Conservation (phyloP, 73 alveolate species). For the Symbiodinium natans region DNA sequence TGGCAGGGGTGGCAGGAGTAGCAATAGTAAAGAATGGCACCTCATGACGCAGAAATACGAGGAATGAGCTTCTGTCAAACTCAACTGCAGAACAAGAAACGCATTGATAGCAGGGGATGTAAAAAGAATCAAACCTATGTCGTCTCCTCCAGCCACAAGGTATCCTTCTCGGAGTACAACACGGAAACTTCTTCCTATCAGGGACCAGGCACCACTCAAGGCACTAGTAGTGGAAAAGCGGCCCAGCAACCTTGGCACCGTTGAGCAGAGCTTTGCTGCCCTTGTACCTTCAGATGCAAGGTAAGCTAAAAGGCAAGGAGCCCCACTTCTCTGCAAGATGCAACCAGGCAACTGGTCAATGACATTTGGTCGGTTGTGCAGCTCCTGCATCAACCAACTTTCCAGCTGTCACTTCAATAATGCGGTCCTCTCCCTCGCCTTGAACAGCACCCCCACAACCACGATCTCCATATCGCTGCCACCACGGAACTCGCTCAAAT, state of each 20-base stretch:
- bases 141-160: constrained; percentile 46
- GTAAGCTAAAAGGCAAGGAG: not conserved
- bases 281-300: constrained; percentile 12
- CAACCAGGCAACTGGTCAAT: not conserved
- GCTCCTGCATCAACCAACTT: not conserved
- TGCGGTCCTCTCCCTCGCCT: not conserved
- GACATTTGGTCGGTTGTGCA: constrained; percentile 19
- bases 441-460: constrained; percentile 40
- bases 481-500: not conserved
- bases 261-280: constrained; percentile 38
- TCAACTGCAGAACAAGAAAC: no score
- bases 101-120: no score
- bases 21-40: no score
- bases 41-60: no score
- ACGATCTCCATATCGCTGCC: not conserved
- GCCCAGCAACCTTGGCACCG: not conserved
- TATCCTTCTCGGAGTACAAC: constrained; percentile 40
- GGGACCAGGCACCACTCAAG: not conserved
- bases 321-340: not conserved
- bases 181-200: not conserved
- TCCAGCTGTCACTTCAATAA: no score
- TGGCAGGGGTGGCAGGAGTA: no score
- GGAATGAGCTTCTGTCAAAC: no score
- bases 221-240: no score
- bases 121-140: no score